A percentile compares a stretch with the other conserved stretches of the same genome.
These are phyloP conservation scores for Keithomyces neogunnii DNA, from an alignment of 2,329 filamentous ascomycete species.

Conservation along the genomic window DNA sequence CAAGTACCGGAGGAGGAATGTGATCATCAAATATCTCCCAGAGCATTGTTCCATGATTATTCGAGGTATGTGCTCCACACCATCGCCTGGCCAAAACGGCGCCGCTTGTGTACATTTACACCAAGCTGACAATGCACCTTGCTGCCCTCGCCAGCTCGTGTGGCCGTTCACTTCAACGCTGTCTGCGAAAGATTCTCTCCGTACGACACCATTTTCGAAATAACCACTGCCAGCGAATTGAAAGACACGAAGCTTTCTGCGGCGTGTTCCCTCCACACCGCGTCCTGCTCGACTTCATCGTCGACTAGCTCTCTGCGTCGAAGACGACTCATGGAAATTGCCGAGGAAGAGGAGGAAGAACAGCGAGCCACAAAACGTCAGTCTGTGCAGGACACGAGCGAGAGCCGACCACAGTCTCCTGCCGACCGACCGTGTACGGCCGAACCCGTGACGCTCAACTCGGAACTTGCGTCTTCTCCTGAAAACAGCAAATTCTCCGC, in stretches of 20 bases:
- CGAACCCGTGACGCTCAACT: constrained; percentile 40
- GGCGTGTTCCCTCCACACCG: constrained; percentile 82
- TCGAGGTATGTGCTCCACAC: constrained; percentile 58
- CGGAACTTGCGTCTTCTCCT: constrained; percentile 41
- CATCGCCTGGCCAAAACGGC: background rate
- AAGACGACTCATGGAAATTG: constrained; percentile 79
- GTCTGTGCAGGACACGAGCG: constrained; percentile 39
- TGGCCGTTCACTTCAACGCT: constrained; percentile 63
- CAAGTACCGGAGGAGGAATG: constrained; percentile 80
- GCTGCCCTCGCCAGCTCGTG: constrained; percentile 54
- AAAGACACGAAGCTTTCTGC: constrained; percentile 82
- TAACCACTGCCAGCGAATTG: constrained; percentile 66
- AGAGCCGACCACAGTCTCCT: constrained; percentile 20
- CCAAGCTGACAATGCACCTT: constrained; percentile 4
- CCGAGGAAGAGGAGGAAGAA: constrained; percentile 83
- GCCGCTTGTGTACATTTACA: background rate
- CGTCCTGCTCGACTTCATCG: constrained; percentile 77
- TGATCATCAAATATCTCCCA: constrained; percentile 87
- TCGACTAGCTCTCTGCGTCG: constrained; percentile 72
- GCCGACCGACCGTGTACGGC: constrained; percentile 12
- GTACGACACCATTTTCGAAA: constrained; percentile 76
- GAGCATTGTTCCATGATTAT: constrained; percentile 84
- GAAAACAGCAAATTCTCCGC: constrained; percentile 40
- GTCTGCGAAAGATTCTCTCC: constrained; percentile 69
- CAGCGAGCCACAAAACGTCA: constrained; percentile 49